Conservation (phyloP, 768 basidiomycete species). For the Xerocomellus intermedius region DNA sequence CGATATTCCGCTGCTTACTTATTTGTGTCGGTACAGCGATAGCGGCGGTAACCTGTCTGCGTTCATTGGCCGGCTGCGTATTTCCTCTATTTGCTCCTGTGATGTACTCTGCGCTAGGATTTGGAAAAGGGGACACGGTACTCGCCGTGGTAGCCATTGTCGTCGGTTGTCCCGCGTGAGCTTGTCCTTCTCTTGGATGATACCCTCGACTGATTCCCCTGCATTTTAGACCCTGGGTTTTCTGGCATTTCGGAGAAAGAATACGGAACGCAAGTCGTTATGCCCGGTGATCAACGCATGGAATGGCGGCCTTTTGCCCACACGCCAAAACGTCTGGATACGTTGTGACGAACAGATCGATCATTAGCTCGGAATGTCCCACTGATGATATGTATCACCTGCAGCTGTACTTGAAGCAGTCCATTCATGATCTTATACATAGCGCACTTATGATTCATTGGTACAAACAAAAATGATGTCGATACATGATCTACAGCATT, state of each 20-base stretch:
- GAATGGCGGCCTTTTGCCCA: too few relatives aligned
- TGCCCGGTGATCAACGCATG: conserved; percentile 19
- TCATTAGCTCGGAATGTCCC: neutral
- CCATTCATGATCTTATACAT: neutral
- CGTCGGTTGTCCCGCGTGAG: conserved; percentile 56
- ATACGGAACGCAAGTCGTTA: conserved; percentile 51
- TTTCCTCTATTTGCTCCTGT: conserved; percentile 77
- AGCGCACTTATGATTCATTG: too few relatives aligned
- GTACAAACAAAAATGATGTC: too few relatives aligned
- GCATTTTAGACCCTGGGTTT: conserved; percentile 39
- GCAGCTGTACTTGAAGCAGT: neutral
- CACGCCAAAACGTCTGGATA: neutral
- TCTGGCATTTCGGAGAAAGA: conserved; percentile 46
- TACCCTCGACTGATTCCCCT: conserved; percentile 31
- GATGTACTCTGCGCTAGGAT: conserved; percentile 65
- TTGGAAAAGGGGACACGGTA: conserved; percentile 67
- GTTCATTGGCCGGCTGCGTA: conserved; percentile 66
- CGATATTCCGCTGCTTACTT: neutral
- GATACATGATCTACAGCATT: too few relatives aligned
- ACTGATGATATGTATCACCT: neutral
- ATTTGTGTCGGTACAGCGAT: conserved; percentile 42
- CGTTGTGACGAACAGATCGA: neutral
- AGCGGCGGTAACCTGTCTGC: conserved; percentile 60
- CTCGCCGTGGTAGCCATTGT: conserved; percentile 57
- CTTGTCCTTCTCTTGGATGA: neutral